Conservation (phyloP, 75 land plant genomes). For the Cryptomeria japonica region DNA sequence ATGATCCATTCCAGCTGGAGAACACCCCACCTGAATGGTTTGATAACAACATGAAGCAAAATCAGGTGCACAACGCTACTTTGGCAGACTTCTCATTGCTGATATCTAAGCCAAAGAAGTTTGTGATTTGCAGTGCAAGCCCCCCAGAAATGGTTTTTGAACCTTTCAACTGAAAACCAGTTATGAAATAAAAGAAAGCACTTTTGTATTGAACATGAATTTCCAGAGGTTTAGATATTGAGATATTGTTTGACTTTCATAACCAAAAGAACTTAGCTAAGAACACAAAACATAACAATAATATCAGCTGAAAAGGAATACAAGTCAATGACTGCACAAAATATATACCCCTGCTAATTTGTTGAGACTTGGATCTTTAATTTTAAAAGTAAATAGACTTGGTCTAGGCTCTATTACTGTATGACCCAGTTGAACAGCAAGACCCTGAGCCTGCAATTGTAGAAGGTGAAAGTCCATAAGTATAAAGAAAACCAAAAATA, state of each 20-base stretch:
- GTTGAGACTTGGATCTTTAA: conserved; percentile 56
- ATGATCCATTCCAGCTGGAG: not conserved
- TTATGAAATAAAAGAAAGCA: not conserved
- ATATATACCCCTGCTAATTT: conserved; percentile 80
- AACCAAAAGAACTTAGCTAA: not conserved
- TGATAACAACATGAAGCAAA: not conserved
- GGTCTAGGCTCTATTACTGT: conserved; percentile 81
- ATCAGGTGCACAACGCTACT: not conserved
- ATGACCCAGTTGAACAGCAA: conserved; percentile 87
- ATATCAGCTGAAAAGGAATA: not conserved
- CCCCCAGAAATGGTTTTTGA: not conserved
- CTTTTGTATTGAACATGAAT: not conserved
- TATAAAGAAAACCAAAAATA: not conserved
- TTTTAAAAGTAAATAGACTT: conserved; percentile 94
- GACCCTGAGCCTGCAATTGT: conserved; percentile 61
- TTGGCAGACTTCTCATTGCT: not conserved
- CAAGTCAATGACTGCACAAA: not conserved
- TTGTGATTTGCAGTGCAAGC: not conserved
- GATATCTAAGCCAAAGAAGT: not conserved
- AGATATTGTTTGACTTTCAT: not conserved
- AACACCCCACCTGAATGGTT: not conserved
- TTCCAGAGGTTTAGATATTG: not conserved
- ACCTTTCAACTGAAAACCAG: not conserved
- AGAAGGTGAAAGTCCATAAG: not conserved
- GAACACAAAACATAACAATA: not conserved